phyloP scores from a whole-genome alignment of 768 basidiomycete genomes.

The Xanthoconium purpureum region DNA sequence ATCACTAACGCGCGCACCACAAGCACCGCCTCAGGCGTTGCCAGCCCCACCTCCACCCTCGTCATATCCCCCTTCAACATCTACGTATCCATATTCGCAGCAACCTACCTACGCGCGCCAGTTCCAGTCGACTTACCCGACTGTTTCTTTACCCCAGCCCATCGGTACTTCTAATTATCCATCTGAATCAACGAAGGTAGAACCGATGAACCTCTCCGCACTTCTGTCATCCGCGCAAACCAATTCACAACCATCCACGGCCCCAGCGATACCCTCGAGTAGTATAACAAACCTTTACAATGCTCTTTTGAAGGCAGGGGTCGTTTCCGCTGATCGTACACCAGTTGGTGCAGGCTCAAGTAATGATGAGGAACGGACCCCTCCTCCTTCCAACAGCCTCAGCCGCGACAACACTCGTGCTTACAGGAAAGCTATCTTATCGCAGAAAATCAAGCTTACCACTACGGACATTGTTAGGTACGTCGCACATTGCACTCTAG shows the following conservation, averaged over 20 bases:
- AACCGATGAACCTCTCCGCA: slow-evolving; percentile 30
- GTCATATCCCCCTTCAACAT: slow-evolving; percentile 21
- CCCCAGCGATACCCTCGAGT: slow-evolving; percentile 23
- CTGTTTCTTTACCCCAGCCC: slow-evolving; percentile 33
- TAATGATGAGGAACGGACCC: slow-evolving; percentile 26
- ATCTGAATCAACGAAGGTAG: slow-evolving; percentile 26
- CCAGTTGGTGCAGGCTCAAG: slow-evolving; percentile 46
- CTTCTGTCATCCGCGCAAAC: slow-evolving; percentile 28
- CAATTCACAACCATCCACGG: slow-evolving; percentile 21
- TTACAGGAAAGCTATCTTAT: slow-evolving; percentile 60
- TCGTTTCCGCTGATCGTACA: slow-evolving; percentile 56
- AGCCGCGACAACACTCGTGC: slow-evolving; percentile 49
- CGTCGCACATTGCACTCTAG: slow-evolving; percentile 16
- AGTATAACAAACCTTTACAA: slow-evolving; percentile 60
- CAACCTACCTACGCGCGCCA: slow-evolving; percentile 29
- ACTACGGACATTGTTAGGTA: slow-evolving; percentile 74
- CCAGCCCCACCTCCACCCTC: slow-evolving; percentile 31
- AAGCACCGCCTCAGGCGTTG: slow-evolving; percentile 32
- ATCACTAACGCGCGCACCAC: slow-evolving; percentile 46
- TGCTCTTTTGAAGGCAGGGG: slow-evolving; percentile 75
- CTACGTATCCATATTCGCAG: slow-evolving; percentile 31
- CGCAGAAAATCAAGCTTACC: slow-evolving; percentile 58
- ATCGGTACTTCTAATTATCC: slow-evolving; percentile 28
- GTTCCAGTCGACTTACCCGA: slow-evolving; percentile 31
- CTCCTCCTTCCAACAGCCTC: slow-evolving; percentile 32